These are phyloP conservation scores for Wickerhamomyces kurtzmanii DNA, from an alignment of 805 yeast species.

Conservation along the genomic window DNA sequence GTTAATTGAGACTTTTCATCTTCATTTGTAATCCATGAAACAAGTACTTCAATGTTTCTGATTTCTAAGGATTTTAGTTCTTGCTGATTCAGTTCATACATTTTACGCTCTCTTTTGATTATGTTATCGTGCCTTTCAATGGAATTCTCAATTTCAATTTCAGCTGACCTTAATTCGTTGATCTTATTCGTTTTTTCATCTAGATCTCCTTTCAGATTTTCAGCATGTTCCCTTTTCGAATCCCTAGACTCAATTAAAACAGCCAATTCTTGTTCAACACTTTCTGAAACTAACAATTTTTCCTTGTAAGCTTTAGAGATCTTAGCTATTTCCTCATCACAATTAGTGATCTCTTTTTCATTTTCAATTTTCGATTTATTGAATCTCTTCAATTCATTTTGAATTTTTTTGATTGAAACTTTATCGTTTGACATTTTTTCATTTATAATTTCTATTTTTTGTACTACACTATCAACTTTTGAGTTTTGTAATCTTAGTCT, in stretches of 20 bases:
- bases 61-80: conserved; percentile 33
- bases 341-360: conserved; percentile 31
- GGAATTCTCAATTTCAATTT: conserved; percentile 56
- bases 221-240: conserved; percentile 29
- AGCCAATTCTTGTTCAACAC: conserved; percentile 23
- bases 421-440: conserved; percentile 50
- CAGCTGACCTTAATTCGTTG: conserved; percentile 50
- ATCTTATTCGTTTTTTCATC: conserved; percentile 31
- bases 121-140: conserved; percentile 44
- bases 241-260: conserved; percentile 22
- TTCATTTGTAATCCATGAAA: conserved; percentile 15
- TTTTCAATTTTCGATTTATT: conserved; percentile 35
- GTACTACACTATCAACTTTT: conserved; percentile 66
- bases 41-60: conserved; percentile 37
- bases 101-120: conserved; percentile 28
- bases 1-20: conserved; percentile 17
- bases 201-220: conserved; percentile 27
- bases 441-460: conserved; percentile 49
- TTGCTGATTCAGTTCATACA: conserved; percentile 20
- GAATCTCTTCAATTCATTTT: conserved; percentile 52
- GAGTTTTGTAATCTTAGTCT: conserved; percentile 70
- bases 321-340: conserved; percentile 22
- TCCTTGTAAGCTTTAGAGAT: conserved; percentile 20
- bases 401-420: conserved; percentile 46
- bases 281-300: conserved; percentile 16